Base-by-base conservation (phyloP, 139 green algal genomes). In the Tetradesmus obliquus region DNA sequence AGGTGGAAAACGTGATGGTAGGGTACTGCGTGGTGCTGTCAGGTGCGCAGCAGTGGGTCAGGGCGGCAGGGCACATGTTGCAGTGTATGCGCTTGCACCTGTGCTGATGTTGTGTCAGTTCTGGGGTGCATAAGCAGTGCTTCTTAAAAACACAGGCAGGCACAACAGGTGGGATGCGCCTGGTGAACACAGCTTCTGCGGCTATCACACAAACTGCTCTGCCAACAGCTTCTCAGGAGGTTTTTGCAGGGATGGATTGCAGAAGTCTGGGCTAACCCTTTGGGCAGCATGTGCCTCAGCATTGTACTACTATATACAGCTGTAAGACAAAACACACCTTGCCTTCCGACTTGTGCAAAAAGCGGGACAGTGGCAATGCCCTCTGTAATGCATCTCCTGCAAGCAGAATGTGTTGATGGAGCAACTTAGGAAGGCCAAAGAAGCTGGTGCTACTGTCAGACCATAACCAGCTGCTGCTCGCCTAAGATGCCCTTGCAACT, bases 371-470 rank as follows among this genome's bases (percentile, higher is more conserved):
- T n/a, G 88, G 88, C 76, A 91, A 51, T 6, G 57, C 76, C 19
- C 76, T 9, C 76, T 79, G 88, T 5, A 91, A 24, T 9, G 84
- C 79, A 7, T 80, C 88, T 8, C 88, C 88, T 87, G 88, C 76
- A 87, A 32, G 54, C 58, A 88, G 3, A 55, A 3, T 5, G 57
- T 55, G 45, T 24, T 58, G 51, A 58, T 66, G 10, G 19, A 24
- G 5, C 0, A 58, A 12, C 51, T 85, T 12, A 60, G 17, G 19
- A 13, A 17, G 82, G 20, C 53, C 32, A 45, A 20, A 53, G 55
- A 10, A 12, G 12, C 3, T 55, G 0, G 19, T 12, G 84, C 84
- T 32, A 17, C 24, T 89, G 32, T 5, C 6, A 10, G 5, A 60
- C 24, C 17, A 89, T 55, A 5, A 55, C 3, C 4, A 20, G 45